Evolutionary conservation across 2,329 filamentous ascomycete species (phyloP).

Genomic region (Zasmidium angulare): DNA sequence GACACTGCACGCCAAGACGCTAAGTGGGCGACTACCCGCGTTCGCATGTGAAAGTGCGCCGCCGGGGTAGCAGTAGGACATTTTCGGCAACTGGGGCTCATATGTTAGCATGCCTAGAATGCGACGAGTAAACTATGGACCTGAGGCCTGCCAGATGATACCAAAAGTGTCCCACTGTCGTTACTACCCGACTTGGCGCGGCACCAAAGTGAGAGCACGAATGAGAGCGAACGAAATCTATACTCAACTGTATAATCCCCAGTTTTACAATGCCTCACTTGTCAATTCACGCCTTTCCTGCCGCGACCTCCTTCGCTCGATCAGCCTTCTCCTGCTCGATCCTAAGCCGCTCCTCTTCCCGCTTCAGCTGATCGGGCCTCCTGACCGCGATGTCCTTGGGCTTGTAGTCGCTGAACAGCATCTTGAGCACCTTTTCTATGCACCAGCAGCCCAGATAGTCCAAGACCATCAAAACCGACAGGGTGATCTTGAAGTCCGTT

Average conservation of each 20-base stretch:
- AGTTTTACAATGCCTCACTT: neutral
- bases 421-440: conserved; percentile 84
- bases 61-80: too few species aligned
- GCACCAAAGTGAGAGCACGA: neutral
- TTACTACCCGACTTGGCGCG: too few species aligned
- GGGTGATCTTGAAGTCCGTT: conserved; percentile 80
- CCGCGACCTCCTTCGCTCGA: conserved; percentile 38
- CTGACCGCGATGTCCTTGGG: conserved; percentile 91
- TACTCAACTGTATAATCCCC: conserved; percentile 4
- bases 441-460: conserved; percentile 86
- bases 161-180: too few species aligned
- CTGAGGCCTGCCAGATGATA: too few species aligned
- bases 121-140: too few species aligned
- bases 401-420: conserved; percentile 82
- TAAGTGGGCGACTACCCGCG: too few species aligned
- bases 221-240: neutral
- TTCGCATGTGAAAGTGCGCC: too few species aligned
- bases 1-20: too few species aligned
- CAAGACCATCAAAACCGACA: conserved; percentile 80
- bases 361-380: conserved; percentile 78
- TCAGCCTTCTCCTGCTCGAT: conserved; percentile 43
- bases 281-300: conserved; percentile 29
- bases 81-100: too few species aligned
- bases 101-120: too few species aligned
- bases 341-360: conserved; percentile 69